Base-by-base conservation (phyloP, 192 early-diverging fungal genomes). In the Coemansia brasiliensis region DNA sequence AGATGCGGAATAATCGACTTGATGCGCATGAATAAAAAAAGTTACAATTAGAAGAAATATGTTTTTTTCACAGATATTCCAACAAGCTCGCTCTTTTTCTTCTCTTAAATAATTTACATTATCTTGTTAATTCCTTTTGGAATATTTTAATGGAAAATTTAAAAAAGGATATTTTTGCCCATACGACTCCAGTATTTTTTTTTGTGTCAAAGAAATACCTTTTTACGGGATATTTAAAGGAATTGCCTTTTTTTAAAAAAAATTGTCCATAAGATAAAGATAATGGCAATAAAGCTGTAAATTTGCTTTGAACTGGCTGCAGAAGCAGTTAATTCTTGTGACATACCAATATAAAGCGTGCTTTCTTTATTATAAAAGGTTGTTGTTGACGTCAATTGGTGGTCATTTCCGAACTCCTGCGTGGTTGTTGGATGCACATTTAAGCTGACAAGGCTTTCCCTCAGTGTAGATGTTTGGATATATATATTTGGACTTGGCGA, bases 351-450 rank as follows among this genome's bases (percentile, higher is more conserved):
- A n/a, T 43, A 43, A 26, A 57, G 20, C 20, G 55, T 57, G 15
- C n/a, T 43, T 10, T 43, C 55, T 18, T 57, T 41, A 17, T 43
- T 41, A 57, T 57, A 16, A 3, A 57, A 39, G 11, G 55, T 44
- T 57, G 55, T 57, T 1, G 55, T 57, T 43, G 55, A 57, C 6
- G 40, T 57, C 11, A 43, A 44, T 15, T 39, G 27, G 0, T 11
- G 0, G 22, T 40, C 22, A 40, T 55, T 40, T 10, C 6, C 32
- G 6, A 2, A 35, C 32, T 35, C 6, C 10, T 1, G 3, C 27
- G 27, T 35, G 6, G 32, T 35, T 35, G 6, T 1, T 10, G 32
- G 32, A 7, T n/a, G n/a, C n/a, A n/a, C n/a, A n/a, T n/a, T n/a
- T n/a, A n/a, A n/a, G n/a, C n/a, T n/a, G n/a, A n/a, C n/a, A n/a